Conservation (phyloP, 208 protist genomes). For the Leishmania tarentolae region DNA sequence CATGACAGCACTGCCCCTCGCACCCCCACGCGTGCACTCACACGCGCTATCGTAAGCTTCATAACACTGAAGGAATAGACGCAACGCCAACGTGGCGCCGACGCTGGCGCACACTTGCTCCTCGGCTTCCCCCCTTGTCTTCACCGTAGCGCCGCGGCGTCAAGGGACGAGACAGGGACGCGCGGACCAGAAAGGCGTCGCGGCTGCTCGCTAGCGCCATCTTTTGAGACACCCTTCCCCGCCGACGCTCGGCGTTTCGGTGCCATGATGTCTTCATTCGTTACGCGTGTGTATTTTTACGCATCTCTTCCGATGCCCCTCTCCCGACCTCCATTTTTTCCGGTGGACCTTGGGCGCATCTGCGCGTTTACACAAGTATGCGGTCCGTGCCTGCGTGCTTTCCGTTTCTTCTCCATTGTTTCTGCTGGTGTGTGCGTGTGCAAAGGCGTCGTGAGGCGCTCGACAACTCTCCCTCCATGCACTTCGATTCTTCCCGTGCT, state of each 20-base stretch:
- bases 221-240: not conserved
- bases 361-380: not conserved
- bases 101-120: not conserved
- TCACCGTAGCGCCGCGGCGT: not conserved
- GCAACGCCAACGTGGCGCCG: not conserved
- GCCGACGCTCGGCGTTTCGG: not conserved
- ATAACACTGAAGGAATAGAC: not conserved
- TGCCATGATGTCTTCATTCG: not conserved
- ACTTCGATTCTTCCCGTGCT: not conserved
- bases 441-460: not conserved
- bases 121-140: not conserved
- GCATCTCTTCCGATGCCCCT: not conserved
- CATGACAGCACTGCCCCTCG: not conserved
- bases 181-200: not conserved
- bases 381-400: not conserved
- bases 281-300: not conserved
- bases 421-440: not conserved
- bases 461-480: not conserved
- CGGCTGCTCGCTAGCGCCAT: not conserved
- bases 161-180: not conserved
- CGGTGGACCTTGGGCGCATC: not conserved
- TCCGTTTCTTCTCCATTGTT: not conserved
- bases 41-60: not conserved
- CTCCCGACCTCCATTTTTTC: not conserved
- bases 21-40: not conserved